phyloP scores from a whole-genome alignment of 75 land plant species.

The Pinus taeda region DNA sequence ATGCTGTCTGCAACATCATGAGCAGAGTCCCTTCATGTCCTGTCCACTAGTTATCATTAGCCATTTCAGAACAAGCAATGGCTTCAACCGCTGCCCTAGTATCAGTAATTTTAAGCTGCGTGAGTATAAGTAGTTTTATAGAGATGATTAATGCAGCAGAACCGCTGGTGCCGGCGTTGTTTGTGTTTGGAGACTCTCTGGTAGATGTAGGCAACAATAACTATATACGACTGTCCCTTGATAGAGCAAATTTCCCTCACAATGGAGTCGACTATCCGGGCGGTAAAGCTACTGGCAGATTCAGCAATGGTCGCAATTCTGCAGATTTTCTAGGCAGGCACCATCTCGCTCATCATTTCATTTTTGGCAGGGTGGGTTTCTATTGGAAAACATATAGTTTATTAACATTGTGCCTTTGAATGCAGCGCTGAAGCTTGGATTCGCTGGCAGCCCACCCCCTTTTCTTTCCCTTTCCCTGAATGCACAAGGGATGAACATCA shows the following conservation, averaged over 20 bases:
- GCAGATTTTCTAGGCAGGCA: slow-evolving; percentile 55
- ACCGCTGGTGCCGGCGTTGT: slow-evolving; percentile 22
- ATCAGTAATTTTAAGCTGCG: too few species aligned
- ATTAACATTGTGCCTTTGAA: background rate
- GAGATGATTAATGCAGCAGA: background rate
- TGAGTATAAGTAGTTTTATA: too few species aligned
- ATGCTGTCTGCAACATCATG: too few species aligned
- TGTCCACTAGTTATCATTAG: too few species aligned
- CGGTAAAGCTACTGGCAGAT: slow-evolving; percentile 49
- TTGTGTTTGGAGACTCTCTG: slow-evolving; percentile 61
- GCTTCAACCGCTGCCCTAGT: too few species aligned
- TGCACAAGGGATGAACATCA: slow-evolving; percentile 7
- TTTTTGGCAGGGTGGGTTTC: too few species aligned
- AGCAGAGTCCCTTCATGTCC: too few species aligned
- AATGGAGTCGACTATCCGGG: slow-evolving; percentile 52
- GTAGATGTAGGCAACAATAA: slow-evolving; percentile 74
- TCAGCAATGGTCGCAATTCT: slow-evolving; percentile 56
- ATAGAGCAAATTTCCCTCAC: slow-evolving; percentile 50
- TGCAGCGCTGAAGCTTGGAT: slow-evolving; percentile 54
- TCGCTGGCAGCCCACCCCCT: slow-evolving; percentile 42
- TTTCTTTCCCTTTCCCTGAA: slow-evolving; percentile 58
- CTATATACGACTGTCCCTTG: slow-evolving; percentile 16
- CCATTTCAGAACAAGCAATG: too few species aligned
- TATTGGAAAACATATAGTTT: too few species aligned
- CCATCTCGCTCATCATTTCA: too few species aligned